These are phyloP conservation scores for Sporothrix sp. DNA, from an alignment of 2,329 filamentous ascomycete species.

Conservation along the genomic window DNA sequence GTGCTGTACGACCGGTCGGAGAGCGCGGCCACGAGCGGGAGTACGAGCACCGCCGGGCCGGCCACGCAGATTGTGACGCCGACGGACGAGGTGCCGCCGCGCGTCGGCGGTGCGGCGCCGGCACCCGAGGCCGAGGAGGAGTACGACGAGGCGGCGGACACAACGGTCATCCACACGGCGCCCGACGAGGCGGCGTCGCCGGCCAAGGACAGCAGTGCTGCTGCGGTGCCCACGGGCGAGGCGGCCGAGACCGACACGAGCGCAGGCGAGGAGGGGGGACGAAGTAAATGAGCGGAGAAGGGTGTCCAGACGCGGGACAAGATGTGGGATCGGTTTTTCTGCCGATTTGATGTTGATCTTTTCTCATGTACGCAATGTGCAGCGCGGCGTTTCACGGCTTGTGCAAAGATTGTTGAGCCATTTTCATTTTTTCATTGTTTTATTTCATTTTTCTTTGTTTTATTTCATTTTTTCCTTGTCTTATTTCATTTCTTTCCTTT, in stretches of 20 bases:
- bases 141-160: conserved; percentile 18
- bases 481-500: neutral
- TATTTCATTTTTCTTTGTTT: neutral
- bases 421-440: neutral
- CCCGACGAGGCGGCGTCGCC: conserved; percentile 14
- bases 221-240: too few relatives aligned
- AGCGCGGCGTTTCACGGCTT: neutral
- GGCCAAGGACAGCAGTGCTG: neutral
- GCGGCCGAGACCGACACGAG: too few relatives aligned
- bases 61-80: conserved; percentile 45
- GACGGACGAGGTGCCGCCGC: conserved; percentile 22
- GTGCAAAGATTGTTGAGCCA: neutral
- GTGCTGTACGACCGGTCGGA: conserved; percentile 36
- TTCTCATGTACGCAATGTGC: too few relatives aligned
- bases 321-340: too few relatives aligned
- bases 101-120: too few relatives aligned
- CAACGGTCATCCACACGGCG: conserved; percentile 22
- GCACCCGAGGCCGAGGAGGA: conserved; percentile 4
- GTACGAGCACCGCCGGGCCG: conserved; percentile 31
- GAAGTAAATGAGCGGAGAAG: too few relatives aligned
- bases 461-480: neutral
- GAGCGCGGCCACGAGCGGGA: conserved; percentile 25
- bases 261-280: too few relatives aligned
- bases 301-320: too few relatives aligned
- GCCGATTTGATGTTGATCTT: too few relatives aligned